Evolutionary conservation across 169 alveolate species (phyloP), one percentile per base, ranked within the genome.

Genomic region (Eimeria falciformis): DNA sequence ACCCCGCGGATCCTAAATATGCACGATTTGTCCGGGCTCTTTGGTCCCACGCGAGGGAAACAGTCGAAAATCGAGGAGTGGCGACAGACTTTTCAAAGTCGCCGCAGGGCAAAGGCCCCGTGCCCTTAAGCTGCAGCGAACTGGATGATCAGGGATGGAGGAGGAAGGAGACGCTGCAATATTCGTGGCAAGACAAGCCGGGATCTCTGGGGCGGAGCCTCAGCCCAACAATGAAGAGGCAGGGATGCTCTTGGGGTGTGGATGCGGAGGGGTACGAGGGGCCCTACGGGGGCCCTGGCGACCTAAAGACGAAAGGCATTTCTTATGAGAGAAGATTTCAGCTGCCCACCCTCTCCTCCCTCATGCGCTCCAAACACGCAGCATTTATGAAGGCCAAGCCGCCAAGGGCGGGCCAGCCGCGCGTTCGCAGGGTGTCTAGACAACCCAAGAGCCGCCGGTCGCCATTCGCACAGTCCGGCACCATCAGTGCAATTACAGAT

Each of bases 281-380:
- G 23, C 92, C 87, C 46, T 66, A 11, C 1, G 79, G 77, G 17
- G 37, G 78, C 29, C n/a, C 43, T n/a, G 92, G 85, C 23, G 78
- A 71, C 86, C 75, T 73, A 33, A 43, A 87, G 55, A 66, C 86
- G 27, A 87, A 73, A 62, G 92, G 92, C 43, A 68, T 69, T 43
- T 23, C 55, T 29, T 87, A 87, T 45, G 46, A 73, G 3, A 87
- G 79, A 33, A 17, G 79, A 40, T 87, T 87, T 55, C 83, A 87
- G 71, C 79, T 73, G 43, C 92, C 92, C 18, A 87, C 92, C 43
- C 92, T 87, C 37, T 87, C 92, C 43, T 87, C 92, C 40, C 85
- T 87, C 0, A 58, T 87, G 86, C 37, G 46, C 73, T 88, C 92
- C 17, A 87, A 87, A 46, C 88, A 87, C 25, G 83, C 92, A 43